These are phyloP conservation scores for Cladosporium sp. DNA, from an alignment of 2,329 filamentous ascomycete genomes.

Conservation along the genomic window DNA sequence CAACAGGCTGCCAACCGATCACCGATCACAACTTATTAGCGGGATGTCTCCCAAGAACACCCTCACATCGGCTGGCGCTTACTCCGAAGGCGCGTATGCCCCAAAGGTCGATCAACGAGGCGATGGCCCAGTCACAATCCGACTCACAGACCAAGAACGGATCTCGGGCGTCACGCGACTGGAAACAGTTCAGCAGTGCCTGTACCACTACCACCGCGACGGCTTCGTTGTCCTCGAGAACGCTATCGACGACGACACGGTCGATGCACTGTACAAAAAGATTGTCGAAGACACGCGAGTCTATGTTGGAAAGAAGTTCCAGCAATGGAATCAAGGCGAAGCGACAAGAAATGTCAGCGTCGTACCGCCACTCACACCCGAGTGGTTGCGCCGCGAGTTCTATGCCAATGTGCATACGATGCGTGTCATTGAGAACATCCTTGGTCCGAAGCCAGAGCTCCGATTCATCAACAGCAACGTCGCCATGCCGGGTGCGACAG, in stretches of 20 bases:
- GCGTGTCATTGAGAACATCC: slow-evolving; percentile 17
- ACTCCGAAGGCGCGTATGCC: slow-evolving; percentile 11
- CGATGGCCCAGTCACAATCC: slow-evolving; percentile 12
- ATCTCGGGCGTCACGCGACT: slow-evolving; percentile 5
- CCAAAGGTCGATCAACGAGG: slow-evolving; percentile 11
- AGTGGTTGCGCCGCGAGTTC: slow-evolving; percentile 17
- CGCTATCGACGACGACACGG: slow-evolving; percentile 17
- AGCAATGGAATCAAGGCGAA: slow-evolving; percentile 20
- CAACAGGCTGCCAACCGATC: too few species aligned
- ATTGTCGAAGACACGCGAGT: slow-evolving; percentile 16
- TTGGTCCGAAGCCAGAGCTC: slow-evolving; percentile 28
- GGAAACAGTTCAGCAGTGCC: slow-evolving; percentile 13
- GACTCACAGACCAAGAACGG: slow-evolving; percentile 12
- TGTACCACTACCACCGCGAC: slow-evolving; percentile 23
- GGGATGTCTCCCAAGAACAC: not conserved
- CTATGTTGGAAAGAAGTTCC: slow-evolving; percentile 11
- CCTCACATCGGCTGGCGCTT: not conserved
- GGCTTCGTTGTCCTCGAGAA: slow-evolving; percentile 31
- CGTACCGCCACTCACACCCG: slow-evolving; percentile 15
- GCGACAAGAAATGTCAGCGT: slow-evolving; percentile 17
- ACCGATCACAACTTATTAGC: too few species aligned
- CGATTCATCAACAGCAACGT: slow-evolving; percentile 32
- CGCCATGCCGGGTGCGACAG: slow-evolving; percentile 21
- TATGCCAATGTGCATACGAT: slow-evolving; percentile 19
- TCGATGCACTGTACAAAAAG: slow-evolving; percentile 16